These are phyloP conservation scores for Schwanniomyces yamadae DNA, from an alignment of 805 yeast species.

Conservation along the genomic window DNA sequence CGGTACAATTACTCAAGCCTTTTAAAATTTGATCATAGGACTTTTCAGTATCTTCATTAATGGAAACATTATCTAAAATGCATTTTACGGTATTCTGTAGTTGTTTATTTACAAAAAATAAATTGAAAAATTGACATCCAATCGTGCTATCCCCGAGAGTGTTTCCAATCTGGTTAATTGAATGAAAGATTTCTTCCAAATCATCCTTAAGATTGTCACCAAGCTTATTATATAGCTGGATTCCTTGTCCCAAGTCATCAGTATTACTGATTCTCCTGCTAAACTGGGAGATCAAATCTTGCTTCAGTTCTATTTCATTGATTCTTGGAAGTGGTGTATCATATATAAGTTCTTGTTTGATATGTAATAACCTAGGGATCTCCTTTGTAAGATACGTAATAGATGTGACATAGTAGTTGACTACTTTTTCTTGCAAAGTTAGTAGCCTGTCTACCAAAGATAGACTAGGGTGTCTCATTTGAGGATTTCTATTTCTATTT, in stretches of 20 bases:
- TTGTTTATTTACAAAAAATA: neutral
- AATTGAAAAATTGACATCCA: neutral
- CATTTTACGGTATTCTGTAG: neutral
- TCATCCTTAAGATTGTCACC: neutral
- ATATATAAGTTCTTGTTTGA: no score
- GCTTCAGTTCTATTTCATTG: neutral
- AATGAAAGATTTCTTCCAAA: no score
- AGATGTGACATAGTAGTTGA: neutral
- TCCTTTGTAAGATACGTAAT: neutral
- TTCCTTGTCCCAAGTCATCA: neutral
- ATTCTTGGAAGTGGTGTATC: neutral
- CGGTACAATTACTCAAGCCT: neutral
- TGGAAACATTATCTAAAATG: neutral
- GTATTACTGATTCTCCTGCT: no score
- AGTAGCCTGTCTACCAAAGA: conserved; percentile 1
- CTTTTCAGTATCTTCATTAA: no score
- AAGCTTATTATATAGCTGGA: neutral
- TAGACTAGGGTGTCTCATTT: conserved; percentile 1
- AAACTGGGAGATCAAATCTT: neutral
- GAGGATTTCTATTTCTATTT: no score
- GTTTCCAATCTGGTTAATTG: neutral
- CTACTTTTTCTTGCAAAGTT: neutral
- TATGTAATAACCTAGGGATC: neutral
- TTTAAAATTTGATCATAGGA: neutral
- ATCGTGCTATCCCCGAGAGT: neutral